Conservation (phyloP, 163 green algal species). For the Coccomyxa subellipsoidea region DNA sequence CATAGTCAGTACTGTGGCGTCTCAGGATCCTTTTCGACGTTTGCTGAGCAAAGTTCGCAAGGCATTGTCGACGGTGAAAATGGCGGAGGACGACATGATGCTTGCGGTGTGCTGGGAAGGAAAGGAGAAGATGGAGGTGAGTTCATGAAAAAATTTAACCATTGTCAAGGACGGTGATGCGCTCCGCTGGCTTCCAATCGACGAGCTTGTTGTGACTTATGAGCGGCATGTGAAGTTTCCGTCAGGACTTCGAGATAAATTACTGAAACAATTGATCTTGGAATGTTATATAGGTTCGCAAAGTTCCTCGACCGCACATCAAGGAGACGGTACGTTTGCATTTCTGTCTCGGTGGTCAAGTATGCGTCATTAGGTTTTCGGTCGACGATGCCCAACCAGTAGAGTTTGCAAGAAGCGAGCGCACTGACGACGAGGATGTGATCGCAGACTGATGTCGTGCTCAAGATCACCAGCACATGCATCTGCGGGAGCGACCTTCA, state of each 20-base stretch:
- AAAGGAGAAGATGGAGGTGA: neutral
- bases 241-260: no score
- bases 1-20: neutral
- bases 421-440: no score
- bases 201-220: no score
- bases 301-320: neutral
- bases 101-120: neutral
- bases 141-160: no score
- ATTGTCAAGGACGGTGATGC: no score
- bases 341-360: no score
- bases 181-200: no score
- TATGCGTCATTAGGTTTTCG: no score
- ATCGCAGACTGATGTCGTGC: neutral
- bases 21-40: neutral
- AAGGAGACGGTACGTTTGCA: neutral
- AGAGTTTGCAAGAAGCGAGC: no score
- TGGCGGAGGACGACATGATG: neutral
- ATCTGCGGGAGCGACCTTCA: slow-evolving; percentile 63
- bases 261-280: no score
- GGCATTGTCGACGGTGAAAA: neutral
- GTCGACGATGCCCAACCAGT: no score
- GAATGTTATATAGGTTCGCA: neutral
- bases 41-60: neutral
- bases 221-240: no score
- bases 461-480: slow-evolving; percentile 5